A percentile compares a stretch with the other conserved stretches of the same genome.
Evolutionary conservation across 1,139 yeast species (phyloP).

Genomic region (Komagataea norvegica): DNA sequence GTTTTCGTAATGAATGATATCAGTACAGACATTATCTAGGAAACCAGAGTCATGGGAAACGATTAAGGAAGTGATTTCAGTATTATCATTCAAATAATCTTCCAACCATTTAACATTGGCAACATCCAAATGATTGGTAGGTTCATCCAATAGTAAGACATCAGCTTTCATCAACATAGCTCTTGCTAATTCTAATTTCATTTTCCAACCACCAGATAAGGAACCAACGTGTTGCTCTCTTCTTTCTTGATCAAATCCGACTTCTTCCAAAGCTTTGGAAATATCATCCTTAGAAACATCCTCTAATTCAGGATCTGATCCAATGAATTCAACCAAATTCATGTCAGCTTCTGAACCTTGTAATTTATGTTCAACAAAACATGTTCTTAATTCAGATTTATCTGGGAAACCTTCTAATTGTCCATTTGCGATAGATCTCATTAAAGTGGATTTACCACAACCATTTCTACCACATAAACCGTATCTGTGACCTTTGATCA

Average conservation of each 20-base stretch:
- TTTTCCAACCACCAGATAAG: constrained; percentile 98
- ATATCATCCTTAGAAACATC: constrained; percentile 64
- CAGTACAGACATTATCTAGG: constrained; percentile 93
- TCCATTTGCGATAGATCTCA: constrained; percentile 96
- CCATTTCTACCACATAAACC: constrained; percentile 99
- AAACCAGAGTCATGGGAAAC: constrained; percentile 98
- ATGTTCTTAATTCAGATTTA: constrained; percentile 79
- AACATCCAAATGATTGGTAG: constrained; percentile 97
- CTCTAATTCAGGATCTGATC: constrained; percentile 78
- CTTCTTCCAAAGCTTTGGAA: constrained; percentile 67
- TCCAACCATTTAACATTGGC: constrained; percentile 90
- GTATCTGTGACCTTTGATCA: constrained; percentile 92
- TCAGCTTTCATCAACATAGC: constrained; percentile 99
- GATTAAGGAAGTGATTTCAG: constrained; percentile 86
- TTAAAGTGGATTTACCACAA: constrained; percentile 96
- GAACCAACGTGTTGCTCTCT: constrained; percentile 89
- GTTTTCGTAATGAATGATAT: constrained; percentile 93
- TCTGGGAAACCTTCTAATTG: constrained; percentile 98
- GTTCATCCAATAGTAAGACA: constrained; percentile 91
- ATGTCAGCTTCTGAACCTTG: constrained; percentile 94
- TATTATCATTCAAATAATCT: constrained; percentile 75
- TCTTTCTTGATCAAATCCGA: constrained; percentile 90
- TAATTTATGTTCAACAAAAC: constrained; percentile 94
- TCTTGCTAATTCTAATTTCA: constrained; percentile 96
- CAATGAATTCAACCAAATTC: constrained; percentile 85